Conservation (phyloP, 139 green algal species). For the Penium margaritaceum region DNA sequence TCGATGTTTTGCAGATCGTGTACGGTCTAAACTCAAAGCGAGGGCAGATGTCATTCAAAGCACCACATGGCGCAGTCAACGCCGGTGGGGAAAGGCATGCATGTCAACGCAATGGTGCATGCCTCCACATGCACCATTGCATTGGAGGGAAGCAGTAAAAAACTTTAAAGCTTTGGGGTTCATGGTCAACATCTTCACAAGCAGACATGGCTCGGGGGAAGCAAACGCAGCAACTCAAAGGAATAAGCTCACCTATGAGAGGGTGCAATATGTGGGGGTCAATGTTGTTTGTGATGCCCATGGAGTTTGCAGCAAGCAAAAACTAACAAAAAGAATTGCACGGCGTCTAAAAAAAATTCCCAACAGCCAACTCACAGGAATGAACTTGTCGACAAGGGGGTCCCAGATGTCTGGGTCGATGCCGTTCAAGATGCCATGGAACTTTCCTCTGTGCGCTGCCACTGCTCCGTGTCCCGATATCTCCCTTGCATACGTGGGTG, state of each 20-base stretch:
- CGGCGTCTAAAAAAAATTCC: not conserved
- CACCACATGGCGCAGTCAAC: not conserved
- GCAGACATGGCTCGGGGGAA: too few species aligned
- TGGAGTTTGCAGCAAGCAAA: not conserved
- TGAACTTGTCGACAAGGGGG: constrained; percentile 65
- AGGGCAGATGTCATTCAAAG: not conserved
- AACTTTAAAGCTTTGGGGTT: too few species aligned
- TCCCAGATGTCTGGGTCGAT: constrained; percentile 98
- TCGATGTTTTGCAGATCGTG: too few species aligned
- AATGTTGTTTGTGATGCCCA: not conserved
- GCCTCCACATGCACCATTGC: not conserved
- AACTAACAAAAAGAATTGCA: not conserved
- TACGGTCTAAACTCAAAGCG: too few species aligned
- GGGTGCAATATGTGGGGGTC: not conserved
- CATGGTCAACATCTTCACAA: too few species aligned
- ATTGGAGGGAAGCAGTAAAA: not conserved
- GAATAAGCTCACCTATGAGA: not conserved
- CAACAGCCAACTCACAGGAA: constrained; percentile 53
- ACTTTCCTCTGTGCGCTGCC: constrained; percentile 42
- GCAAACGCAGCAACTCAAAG: not conserved
- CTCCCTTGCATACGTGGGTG: constrained; percentile 51
- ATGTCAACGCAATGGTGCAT: not conserved
- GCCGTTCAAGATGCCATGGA: constrained; percentile 69
- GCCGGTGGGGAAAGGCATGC: not conserved
- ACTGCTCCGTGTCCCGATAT: constrained; percentile 37